Evolutionary conservation across 192 early-diverging fungal genomes (phyloP), one percentile per base, ranked within the genome.

Genomic region (Podila epicladia): DNA sequence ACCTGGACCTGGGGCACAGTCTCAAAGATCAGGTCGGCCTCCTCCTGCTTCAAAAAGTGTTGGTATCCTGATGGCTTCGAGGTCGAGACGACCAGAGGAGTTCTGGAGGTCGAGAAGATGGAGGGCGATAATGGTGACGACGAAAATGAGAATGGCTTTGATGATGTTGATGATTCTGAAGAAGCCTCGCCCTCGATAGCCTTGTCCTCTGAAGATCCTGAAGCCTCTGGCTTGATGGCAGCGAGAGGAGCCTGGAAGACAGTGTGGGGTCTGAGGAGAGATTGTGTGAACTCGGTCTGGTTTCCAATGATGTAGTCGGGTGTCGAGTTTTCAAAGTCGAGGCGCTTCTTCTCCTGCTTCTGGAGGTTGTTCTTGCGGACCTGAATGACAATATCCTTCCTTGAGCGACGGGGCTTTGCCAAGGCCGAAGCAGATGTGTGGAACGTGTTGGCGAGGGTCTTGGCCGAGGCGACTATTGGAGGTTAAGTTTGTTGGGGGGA

Each of bases 11-110:
- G 48, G 11, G 89, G 87, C 12, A 74, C 70, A 20, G 73, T 67
- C 29, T 88, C 82, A 64, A 89, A 89, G 37, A 90, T 71, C 29
- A 88, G 31, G n/a, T 80, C 73, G 26, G 74, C 76, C 58, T 88
- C 87, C 45, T 85, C 75, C 6, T 82, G 53, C 9, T 53, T 86
- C 51, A 90, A 69, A 67, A 87, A 86, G 63, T 89, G 83, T 45
- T 86, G 87, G 70, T 84, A 89, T 76, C 77, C 77, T 24, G 77
- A 72, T 20, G 77, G 77, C 11, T 80, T 68, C 15, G 77, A 80
- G 33, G 77, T 80, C 57, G 77, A 80, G 9, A 80, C 77, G 12
- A 73, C 67, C 20, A 73, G 29, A 13, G 77, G 77, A 1, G 65
- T 57, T 32, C 77, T 72, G 55, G 69, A 64, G 9, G 69, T 62